Evolutionary conservation across 306 rosid species (phyloP).

Genomic region (Lathyrus sativus): DNA sequence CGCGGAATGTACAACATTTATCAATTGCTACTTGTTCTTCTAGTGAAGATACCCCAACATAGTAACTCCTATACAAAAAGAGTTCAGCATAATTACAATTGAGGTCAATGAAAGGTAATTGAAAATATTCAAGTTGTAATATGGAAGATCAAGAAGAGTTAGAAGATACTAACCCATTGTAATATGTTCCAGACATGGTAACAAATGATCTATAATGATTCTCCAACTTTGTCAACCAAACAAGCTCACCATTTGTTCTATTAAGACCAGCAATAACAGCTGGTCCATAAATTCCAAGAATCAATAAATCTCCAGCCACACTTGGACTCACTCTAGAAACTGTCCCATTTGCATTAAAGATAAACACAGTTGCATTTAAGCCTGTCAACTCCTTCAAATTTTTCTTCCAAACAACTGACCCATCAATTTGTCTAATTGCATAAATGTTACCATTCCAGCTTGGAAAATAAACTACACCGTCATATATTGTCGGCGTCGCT

Average conservation of each 20-base stretch:
- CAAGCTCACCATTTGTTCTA: slow-evolving; percentile 49
- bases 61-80: slow-evolving; percentile 9
- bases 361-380: slow-evolving; percentile 42
- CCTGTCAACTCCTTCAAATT: slow-evolving; percentile 49
- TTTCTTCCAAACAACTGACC: slow-evolving; percentile 41
- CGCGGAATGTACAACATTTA: slow-evolving; percentile 61
- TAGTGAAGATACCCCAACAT: slow-evolving; percentile 36
- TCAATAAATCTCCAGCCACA: slow-evolving; percentile 36
- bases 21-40: slow-evolving; percentile 43
- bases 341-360: slow-evolving; percentile 42
- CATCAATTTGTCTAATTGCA: slow-evolving; percentile 47
- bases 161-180: slow-evolving; percentile 42
- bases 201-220: slow-evolving; percentile 39
- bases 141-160: too few species aligned
- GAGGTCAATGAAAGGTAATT: too few species aligned
- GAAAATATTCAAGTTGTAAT: too few species aligned
- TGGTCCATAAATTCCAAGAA: slow-evolving; percentile 55
- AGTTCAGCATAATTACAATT: background rate
- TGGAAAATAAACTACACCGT: slow-evolving; percentile 58
- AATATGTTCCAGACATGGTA: slow-evolving; percentile 70
- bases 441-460: slow-evolving; percentile 73
- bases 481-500: slow-evolving; percentile 59
- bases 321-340: slow-evolving; percentile 64
- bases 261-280: slow-evolving; percentile 50
- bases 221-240: slow-evolving; percentile 56